Evolutionary conservation across 352 stramenopile genomes (phyloP), one percentile per base, ranked within the genome.

Genomic region (Aphanomyces stellatus): DNA sequence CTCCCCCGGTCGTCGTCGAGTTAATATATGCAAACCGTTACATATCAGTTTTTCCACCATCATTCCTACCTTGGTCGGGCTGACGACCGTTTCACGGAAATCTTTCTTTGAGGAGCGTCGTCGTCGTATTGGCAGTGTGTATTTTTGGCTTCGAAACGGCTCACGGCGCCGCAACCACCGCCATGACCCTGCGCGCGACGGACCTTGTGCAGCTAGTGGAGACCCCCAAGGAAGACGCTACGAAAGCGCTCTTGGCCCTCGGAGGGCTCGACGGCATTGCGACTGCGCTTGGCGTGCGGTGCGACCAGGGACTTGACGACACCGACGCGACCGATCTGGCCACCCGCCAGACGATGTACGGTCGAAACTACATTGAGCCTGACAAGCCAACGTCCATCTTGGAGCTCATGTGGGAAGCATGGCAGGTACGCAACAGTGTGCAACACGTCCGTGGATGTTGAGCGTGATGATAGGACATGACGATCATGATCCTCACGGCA

Each of bases 401-500:
- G 1, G 82, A 90, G 73, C 81, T 97, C 46, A 93, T 97, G 74
- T 94, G 79, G 70, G 85, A 96, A 37, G 88, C 88, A n/a, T 87
- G 96, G 46, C 81, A 97, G 59, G 59, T 65, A 57, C 13, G 17
- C n/a, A n/a, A n/a, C n/a, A n/a, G n/a, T 65, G 6, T 0, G 15
- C 24, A 59, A 8, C 5, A 17, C 25, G 17, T 43, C 22, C 5
- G 2, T 27, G 13, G 31, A 22, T 24, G 17, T 13, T 31, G 8
- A 27, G 27, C 22, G 31, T 10, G 6, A 53, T n/a, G 13, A 19
- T 65, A 69, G 41, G 83, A 91, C 53, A 31, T 88, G 11, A 90
- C 83, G 28, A 88, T 88, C 64, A 85, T 91, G 33, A 72, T 87
- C 4, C 65, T 91, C 7, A 79, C 76, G 17, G 72, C 72, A 15